Percentiles rank a stretch among this genome's conserved stretches.
These are phyloP conservation scores for Aspergillus cavernicola DNA, from an alignment of 495 filamentous ascomycete genomes.

Conservation along the genomic window DNA sequence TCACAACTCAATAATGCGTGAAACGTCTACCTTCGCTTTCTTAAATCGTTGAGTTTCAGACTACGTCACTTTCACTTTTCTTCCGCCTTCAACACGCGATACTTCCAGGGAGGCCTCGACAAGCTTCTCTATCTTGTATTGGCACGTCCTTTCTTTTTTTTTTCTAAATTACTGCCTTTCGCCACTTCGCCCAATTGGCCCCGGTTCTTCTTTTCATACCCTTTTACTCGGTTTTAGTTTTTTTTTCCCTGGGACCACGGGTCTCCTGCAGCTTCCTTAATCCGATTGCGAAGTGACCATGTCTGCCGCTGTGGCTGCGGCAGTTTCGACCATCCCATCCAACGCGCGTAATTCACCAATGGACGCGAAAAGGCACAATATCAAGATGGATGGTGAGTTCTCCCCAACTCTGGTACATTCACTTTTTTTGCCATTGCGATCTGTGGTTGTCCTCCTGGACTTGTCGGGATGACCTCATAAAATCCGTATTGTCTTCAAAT, in stretches of 20 bases:
- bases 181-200: conserved; percentile 16
- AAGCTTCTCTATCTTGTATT: conserved; percentile 5
- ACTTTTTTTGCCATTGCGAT: conserved; percentile 17
- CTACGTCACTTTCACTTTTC: conserved; percentile 13
- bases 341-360: conserved; percentile 36
- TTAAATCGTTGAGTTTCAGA: conserved; percentile 4
- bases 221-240: conserved; percentile 15
- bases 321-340: conserved; percentile 33
- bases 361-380: conserved; percentile 48
- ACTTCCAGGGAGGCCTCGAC: conserved; percentile 1
- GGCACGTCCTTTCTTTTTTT: conserved; percentile 1
- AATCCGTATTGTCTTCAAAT: conserved; percentile 23
- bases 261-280: conserved; percentile 16
- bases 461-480: conserved; percentile 47
- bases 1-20: conserved; percentile 9
- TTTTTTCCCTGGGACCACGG: conserved; percentile 13
- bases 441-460: conserved; percentile 32
- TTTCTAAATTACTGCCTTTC: conserved; percentile 10
- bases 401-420: conserved; percentile 6
- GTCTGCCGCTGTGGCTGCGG: conserved; percentile 48
- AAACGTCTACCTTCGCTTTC: not conserved
- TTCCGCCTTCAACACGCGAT: not conserved
- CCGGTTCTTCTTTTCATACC: conserved; percentile 7
- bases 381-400: conserved; percentile 43
- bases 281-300: conserved; percentile 24